Evolutionary conservation across 371 early-diverging fungal genomes (phyloP).

Genomic region (Blakeslea trispora): DNA sequence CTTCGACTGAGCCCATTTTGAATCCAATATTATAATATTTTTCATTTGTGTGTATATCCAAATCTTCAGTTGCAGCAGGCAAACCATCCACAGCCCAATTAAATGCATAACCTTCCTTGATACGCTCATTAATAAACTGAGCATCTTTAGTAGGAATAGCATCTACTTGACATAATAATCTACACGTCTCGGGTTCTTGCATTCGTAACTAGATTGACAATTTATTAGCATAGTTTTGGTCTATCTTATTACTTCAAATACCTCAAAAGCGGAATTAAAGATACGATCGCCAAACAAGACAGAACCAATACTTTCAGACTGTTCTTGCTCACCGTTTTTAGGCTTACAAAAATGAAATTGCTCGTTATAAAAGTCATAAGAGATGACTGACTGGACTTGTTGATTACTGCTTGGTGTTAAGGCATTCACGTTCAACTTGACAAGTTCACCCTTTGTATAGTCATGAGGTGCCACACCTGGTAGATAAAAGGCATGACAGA

Average conservation of each 20-base stretch:
- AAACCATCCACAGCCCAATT: conserved; percentile 91
- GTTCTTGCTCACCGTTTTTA: conserved; percentile 57
- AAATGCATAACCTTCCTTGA: conserved; percentile 76
- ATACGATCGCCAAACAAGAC: conserved; percentile 96
- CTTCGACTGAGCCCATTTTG: conserved; percentile 52
- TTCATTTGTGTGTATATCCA: conserved; percentile 57
- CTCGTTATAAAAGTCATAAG: conserved; percentile 87
- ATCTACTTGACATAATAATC: conserved; percentile 61
- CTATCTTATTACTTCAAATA: no score
- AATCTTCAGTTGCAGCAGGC: conserved; percentile 75
- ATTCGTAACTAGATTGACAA: conserved; percentile 23
- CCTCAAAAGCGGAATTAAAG: conserved; percentile 81
- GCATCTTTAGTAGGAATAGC: conserved; percentile 72
- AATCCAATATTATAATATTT: conserved; percentile 80
- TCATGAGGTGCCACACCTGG: conserved; percentile 94
- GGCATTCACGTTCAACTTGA: conserved; percentile 83
- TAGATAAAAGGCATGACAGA: conserved; percentile 73
- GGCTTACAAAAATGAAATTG: conserved; percentile 88
- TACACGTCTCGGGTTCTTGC: conserved; percentile 52
- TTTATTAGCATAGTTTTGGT: not conserved
- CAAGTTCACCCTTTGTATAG: conserved; percentile 66
- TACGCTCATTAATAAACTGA: conserved; percentile 80
- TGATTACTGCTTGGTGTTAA: conserved; percentile 73
- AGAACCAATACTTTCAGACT: conserved; percentile 85
- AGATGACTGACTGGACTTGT: conserved; percentile 68